These are phyloP conservation scores for Thyridium curvatum DNA, from an alignment of 2,329 filamentous ascomycete species.

Conservation along the genomic window DNA sequence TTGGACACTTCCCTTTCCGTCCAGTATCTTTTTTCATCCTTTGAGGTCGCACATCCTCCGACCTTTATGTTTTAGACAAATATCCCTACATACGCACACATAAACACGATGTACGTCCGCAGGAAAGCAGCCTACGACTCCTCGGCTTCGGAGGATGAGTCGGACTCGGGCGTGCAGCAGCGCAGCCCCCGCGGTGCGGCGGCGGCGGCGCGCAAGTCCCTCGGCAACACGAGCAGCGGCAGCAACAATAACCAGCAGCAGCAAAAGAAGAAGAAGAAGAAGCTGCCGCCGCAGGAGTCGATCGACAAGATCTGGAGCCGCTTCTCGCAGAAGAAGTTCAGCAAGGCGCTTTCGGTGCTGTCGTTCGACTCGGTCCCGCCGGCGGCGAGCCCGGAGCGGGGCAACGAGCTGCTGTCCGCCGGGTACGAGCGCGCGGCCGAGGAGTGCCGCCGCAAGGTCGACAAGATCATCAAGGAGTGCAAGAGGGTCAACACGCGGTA, in stretches of 20 bases:
- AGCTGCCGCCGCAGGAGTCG: slow-evolving; percentile 55
- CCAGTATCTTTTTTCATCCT: background rate
- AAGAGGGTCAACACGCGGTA: slow-evolving; percentile 74
- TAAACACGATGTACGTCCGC: slow-evolving; percentile 2
- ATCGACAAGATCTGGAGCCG: slow-evolving; percentile 63
- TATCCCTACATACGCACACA: background rate
- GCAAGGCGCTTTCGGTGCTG: slow-evolving; percentile 58
- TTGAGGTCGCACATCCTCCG: background rate
- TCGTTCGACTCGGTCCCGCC: slow-evolving; percentile 55
- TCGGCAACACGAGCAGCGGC: background rate
- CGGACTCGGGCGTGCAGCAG: no score
- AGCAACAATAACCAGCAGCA: slow-evolving; percentile 8
- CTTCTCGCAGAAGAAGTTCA: slow-evolving; percentile 55
- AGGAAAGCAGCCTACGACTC: slow-evolving; percentile 7
- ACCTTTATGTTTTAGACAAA: no score
- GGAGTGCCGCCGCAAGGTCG: slow-evolving; percentile 56
- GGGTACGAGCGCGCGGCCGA: slow-evolving; percentile 59
- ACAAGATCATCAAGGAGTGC: slow-evolving; percentile 60
- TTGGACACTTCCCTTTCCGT: no score
- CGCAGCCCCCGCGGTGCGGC: no score
- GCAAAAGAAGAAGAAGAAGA: slow-evolving; percentile 54
- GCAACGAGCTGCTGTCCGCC: slow-evolving; percentile 53
- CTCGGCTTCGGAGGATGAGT: slow-evolving; percentile 5
- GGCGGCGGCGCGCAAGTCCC: background rate
- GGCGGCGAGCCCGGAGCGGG: slow-evolving; percentile 41